Evolutionary conservation across 768 basidiomycete genomes (phyloP), one percentile per base, ranked within the genome.

Genomic region (Vishniacozyma victoriae): DNA sequence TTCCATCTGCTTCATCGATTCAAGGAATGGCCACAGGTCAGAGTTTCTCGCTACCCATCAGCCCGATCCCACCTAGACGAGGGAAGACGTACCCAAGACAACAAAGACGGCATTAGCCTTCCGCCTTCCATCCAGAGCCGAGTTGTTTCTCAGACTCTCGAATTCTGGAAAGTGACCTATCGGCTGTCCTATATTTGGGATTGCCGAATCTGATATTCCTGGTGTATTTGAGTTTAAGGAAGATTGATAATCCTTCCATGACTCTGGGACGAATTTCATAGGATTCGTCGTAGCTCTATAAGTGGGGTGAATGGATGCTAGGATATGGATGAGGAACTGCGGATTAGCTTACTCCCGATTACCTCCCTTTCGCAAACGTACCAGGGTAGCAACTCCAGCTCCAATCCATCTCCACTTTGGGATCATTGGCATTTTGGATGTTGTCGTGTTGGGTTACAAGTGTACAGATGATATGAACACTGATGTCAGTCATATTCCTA

Each of bases 51-150:
- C 70, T 64, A 52, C 37, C 39, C 3, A 16, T 25, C 35, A 19
- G 12, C 37, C 42, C 19, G 13, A 11, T 14, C 7, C 23, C 19
- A 0, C 16, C 16, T 24, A 5, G 35, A 16, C 14, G 25, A 3
- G 27, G 33, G 16, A 35, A 49, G 15, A 31, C 59, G 46, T 54
- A 61, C 61, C 83, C 36, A 97, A 80, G 57, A 88, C 79, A 41
- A 88, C 87, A 64, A 90, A 84, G 3, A 80, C 81, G 20, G 88
- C 88, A 65, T 87, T 89, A 2, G 85, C 86, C 64, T 79, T 87
- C 22, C 66, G 25, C 39, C 69, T 46, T 14, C 56, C 60, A 18
- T 48, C 57, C 39, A 58, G 29, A 26, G 38, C 31, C 13, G 18
- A 16, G 40, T 54, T 47, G 43, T 46, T 52, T n/a, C n/a, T n/a